These are phyloP conservation scores for Ricinus communis DNA, from an alignment of 345 rosid genomes.

Conservation along the genomic window DNA sequence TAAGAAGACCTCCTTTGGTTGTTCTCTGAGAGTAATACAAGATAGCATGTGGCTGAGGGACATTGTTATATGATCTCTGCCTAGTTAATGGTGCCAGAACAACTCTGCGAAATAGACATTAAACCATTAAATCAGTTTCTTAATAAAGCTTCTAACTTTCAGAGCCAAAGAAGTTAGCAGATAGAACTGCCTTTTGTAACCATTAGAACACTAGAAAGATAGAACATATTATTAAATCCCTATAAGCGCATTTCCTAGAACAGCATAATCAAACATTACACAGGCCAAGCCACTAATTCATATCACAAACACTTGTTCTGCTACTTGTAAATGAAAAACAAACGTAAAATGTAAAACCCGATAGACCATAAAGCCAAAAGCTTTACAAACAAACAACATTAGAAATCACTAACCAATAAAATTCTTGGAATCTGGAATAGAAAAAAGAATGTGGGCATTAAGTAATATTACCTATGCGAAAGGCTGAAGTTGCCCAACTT, in stretches of 20 bases:
- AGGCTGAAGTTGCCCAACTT: conserved; percentile 12
- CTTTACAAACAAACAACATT: no score
- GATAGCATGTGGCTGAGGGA: conserved; percentile 72
- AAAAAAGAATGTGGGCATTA: neutral
- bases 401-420: no score
- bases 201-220: no score
- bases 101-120: conserved; percentile 35
- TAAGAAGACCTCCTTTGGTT: conserved; percentile 54
- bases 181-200: neutral
- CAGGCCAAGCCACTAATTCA: neutral
- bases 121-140: neutral
- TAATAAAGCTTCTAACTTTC: no score
- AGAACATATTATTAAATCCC: no score
- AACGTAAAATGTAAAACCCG: no score
- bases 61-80: conserved; percentile 55
- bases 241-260: no score
- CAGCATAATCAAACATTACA: neutral
- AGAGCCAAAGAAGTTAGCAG: neutral
- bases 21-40: conserved; percentile 73
- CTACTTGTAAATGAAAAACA: no score
- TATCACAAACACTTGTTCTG: no score
- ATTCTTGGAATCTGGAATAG: no score
- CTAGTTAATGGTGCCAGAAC: conserved; percentile 69
- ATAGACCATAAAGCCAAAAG: no score
- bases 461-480: neutral